Base-by-base conservation (phyloP, 192 early-diverging fungal species). In the Gamsiella multidivaricata region DNA sequence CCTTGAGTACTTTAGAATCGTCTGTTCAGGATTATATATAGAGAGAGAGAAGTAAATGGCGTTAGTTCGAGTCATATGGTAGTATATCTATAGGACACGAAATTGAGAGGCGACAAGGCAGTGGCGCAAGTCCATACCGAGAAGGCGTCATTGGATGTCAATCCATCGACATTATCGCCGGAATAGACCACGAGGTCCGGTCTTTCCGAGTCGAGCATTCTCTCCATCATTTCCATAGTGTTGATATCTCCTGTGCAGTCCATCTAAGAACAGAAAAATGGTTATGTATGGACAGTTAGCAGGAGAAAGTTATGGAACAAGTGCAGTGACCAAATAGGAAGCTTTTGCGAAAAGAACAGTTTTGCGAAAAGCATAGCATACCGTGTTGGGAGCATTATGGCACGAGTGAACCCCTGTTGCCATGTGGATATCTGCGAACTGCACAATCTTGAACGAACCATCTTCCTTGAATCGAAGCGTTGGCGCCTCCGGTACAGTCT, bases 361-460 rank as follows among this genome's bases (percentile, higher is more conserved):
- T 7, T 20, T 37, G 9, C 31, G 18, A 39, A 56, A 56, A 33
- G 20, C 8, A 37, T 12, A 11, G 49, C 59, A 51, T 83, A 83
- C 82, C 18, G 62, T 32, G 28, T 54, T 57, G 28, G 78, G 72
- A 9, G 52, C 60, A 52, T 82, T 69, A 34, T 62, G 54, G 31
- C 83, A 84, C n/a, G 58, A 64, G 22, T 81, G 80, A 11, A 65
- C 55, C 1, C 81, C 72, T 15, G 81, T 84, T 28, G 83, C 75
- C 60, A 82, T 82, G 20, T 84, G 83, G 8, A 84, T 68, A 43
- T 84, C 83, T 10, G 80, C 80, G 56, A 84, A 70, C 56, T 84
- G 83, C 6, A 82, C 49, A 66, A 84, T 84, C 50, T 84, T 84
- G 62, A 84, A 84, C 7, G 81, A 61, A 5, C 80, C 78, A 28